A percentile compares a stretch with the other conserved stretches of the same genome.
Conservation (phyloP, 177 flowering plant species). For the Vitis hybrid region DNA sequence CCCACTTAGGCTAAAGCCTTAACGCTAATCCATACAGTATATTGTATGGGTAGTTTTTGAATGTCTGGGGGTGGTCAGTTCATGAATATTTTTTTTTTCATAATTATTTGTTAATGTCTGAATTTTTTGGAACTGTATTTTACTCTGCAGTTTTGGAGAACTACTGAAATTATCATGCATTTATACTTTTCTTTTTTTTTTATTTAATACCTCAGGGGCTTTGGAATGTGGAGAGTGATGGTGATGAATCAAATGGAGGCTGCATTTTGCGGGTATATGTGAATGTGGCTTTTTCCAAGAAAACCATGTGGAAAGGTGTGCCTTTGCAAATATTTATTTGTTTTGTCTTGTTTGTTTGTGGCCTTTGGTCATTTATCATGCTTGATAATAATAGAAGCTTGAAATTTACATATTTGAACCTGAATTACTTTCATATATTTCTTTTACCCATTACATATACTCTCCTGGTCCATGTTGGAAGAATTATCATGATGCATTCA, state of each 20-base stretch:
- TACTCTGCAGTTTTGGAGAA: not conserved
- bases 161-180: not conserved
- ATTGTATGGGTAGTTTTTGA: not conserved
- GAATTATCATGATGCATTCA: no score
- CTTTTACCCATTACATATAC: no score
- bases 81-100: not conserved
- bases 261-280: constrained; percentile 68
- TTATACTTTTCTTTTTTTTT: constrained; percentile 1
- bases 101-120: not conserved
- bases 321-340: not conserved
- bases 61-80: not conserved
- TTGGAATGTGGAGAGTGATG: constrained; percentile 70
- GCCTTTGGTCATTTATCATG: not conserved
- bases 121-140: not conserved
- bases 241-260: constrained; percentile 28
- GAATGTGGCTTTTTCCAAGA: constrained; percentile 86
- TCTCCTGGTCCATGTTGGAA: no score
- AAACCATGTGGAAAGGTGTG: constrained; percentile 85
- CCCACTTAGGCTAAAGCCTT: no score
- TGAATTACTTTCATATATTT: no score
- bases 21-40: not conserved
- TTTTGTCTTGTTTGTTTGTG: not conserved
- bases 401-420: no score
- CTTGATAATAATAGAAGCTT: no score
- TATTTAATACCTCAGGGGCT: constrained; percentile 42